phyloP scores from a whole-genome alignment of 148 eudicot genomes.

The Arbutus unedo region DNA sequence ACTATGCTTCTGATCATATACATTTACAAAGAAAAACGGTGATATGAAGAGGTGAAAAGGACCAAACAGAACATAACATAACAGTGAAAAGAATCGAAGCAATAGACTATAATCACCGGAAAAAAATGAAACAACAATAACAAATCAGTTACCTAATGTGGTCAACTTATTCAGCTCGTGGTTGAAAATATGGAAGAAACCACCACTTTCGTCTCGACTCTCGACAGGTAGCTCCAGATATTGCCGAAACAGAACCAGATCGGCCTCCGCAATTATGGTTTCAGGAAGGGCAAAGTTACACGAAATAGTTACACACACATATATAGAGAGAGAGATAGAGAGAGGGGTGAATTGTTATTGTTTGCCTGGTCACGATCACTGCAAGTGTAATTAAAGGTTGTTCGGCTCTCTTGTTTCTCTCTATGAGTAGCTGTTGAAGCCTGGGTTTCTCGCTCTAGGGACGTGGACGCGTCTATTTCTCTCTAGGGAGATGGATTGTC shows the following conservation, averaged over 20 bases:
- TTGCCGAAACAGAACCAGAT: neutral
- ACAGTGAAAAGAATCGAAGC: neutral
- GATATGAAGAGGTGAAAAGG: neutral
- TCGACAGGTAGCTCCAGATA: neutral
- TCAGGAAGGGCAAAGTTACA: slow-evolving; percentile 14
- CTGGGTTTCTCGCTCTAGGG: neutral
- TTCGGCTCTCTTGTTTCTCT: neutral
- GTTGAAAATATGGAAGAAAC: neutral
- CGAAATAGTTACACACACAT: neutral
- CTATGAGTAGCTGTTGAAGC: neutral
- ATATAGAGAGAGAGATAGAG: slow-evolving; percentile 15
- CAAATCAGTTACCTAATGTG: neutral
- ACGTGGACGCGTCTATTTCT: neutral
- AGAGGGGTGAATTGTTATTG: slow-evolving; percentile 8
- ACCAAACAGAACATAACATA: neutral
- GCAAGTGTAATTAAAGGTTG: neutral
- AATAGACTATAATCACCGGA: neutral
- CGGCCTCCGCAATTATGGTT: slow-evolving; percentile 18
- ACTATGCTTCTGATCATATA: neutral
- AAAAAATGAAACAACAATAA: neutral
- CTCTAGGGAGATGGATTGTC: neutral
- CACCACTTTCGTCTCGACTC: slow-evolving; percentile 4
- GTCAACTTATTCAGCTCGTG: neutral
- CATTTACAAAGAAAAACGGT: neutral
- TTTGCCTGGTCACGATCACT: slow-evolving; percentile 24